These are phyloP conservation scores for Citrus trifoliata DNA, from an alignment of 345 rosid species.

Conservation along the genomic window DNA sequence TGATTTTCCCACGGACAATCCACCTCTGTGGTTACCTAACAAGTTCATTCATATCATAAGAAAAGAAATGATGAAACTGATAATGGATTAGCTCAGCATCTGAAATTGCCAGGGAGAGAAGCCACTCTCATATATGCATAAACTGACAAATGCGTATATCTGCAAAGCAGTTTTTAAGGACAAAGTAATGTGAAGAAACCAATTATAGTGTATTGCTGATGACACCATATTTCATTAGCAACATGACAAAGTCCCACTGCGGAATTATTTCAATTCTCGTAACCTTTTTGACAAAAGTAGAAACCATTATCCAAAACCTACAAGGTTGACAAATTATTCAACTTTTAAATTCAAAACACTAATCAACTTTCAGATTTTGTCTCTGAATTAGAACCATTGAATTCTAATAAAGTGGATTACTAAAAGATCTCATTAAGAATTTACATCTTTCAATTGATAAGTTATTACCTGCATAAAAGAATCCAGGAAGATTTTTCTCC, in stretches of 20 bases:
- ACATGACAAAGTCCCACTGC: background rate
- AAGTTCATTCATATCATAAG: conserved; percentile 5
- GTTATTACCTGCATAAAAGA: conserved; percentile 84
- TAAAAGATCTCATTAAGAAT: background rate
- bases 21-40: conserved; percentile 85
- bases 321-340: background rate
- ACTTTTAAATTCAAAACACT: background rate
- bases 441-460: background rate
- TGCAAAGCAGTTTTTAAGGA: background rate
- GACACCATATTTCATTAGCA: background rate
- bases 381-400: background rate
- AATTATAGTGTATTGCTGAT: background rate
- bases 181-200: background rate
- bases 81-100: background rate
- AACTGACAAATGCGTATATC: background rate
- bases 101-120: background rate
- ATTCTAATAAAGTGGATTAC: background rate
- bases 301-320: background rate
- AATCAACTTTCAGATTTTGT: background rate
- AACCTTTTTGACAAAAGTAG: background rate
- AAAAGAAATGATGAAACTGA: background rate
- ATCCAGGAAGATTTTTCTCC: conserved; percentile 88
- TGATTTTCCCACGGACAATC: conserved; percentile 86
- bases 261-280: background rate
- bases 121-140: background rate